Conservation (phyloP, 495 filamentous ascomycete genomes). For the Hypomontagnella monticulosa region DNA sequence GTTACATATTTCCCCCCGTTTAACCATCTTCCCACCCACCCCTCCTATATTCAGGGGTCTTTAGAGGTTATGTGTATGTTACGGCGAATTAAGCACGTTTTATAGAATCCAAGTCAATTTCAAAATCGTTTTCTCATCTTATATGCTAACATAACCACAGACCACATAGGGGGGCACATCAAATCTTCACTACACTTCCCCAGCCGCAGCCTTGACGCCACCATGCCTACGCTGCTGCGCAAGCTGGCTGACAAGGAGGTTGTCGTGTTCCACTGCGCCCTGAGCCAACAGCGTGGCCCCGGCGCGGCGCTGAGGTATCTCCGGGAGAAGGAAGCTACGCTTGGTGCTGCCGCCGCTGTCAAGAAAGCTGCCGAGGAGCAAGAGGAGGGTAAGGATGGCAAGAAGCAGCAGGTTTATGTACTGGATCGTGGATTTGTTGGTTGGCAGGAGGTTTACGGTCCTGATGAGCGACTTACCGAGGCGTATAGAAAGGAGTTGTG, state of each 20-base stretch:
- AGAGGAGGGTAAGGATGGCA: constrained; percentile 19
- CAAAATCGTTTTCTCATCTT: neutral
- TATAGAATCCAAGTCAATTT: neutral
- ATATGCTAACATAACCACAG: constrained; percentile 52
- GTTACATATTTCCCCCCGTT: neutral
- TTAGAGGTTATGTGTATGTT: neutral
- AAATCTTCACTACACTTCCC: constrained; percentile 77
- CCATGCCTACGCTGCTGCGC: constrained; percentile 82
- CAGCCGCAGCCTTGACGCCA: constrained; percentile 73
- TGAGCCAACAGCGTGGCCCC: constrained; percentile 88
- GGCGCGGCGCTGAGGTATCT: constrained; percentile 74
- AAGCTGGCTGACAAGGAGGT: constrained; percentile 78
- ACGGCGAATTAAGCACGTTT: neutral
- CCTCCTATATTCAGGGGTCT: neutral
- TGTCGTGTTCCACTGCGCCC: constrained; percentile 95
- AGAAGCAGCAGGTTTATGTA: constrained; percentile 77
- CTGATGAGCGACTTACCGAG: constrained; percentile 84
- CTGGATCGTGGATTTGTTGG: constrained; percentile 87
- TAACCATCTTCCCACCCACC: neutral
- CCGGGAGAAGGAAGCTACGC: constrained; percentile 65
- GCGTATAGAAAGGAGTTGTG: constrained; percentile 87
- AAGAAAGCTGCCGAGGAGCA: constrained; percentile 23
- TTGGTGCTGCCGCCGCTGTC: constrained; percentile 21
- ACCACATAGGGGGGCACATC: constrained; percentile 96
- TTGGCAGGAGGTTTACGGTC: constrained; percentile 90